A percentile compares a stretch with the other conserved stretches of the same genome.
Conservation (phyloP, 768 basidiomycete species). For the Suillus hirtellus region DNA sequence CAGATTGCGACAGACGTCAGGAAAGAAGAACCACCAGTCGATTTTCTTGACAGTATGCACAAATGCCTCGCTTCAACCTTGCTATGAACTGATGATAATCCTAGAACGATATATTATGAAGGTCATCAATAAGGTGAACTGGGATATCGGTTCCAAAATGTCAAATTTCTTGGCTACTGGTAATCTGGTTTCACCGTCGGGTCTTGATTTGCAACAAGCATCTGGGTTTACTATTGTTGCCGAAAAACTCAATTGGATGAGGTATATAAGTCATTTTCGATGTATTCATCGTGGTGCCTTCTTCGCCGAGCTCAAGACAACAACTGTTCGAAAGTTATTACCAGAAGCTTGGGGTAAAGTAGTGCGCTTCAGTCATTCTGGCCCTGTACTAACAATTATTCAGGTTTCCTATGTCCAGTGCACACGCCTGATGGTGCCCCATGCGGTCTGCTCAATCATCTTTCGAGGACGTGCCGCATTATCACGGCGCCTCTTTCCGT, state of each 20-base stretch:
- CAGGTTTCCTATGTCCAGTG: conserved; percentile 96
- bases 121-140: conserved; percentile 75
- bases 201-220: conserved; percentile 95
- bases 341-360: conserved; percentile 93
- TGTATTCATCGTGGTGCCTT: conserved; percentile 99
- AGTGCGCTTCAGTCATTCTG: conserved; percentile 21
- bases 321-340: conserved; percentile 91
- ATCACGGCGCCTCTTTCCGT: conserved; percentile 75
- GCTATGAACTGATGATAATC: conserved; percentile 11
- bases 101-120: conserved; percentile 81
- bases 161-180: conserved; percentile 97
- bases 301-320: conserved; percentile 98
- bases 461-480: conserved; percentile 91
- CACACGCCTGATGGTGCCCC: conserved; percentile 99
- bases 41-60: conserved; percentile 83
- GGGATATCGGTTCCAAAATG: conserved; percentile 88
- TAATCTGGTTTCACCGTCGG: conserved; percentile 91
- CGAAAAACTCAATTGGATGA: conserved; percentile 98
- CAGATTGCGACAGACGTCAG: conserved; percentile 75
- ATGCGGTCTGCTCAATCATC: conserved; percentile 96
- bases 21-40: conserved; percentile 70
- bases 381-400: conserved; percentile 14
- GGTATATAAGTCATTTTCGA: conserved; percentile 97
- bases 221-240: conserved; percentile 99
- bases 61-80: conserved; percentile 7